Evolutionary conservation across 176 grass and related monocot species (phyloP).

Genomic region (Oryza rufipogon): DNA sequence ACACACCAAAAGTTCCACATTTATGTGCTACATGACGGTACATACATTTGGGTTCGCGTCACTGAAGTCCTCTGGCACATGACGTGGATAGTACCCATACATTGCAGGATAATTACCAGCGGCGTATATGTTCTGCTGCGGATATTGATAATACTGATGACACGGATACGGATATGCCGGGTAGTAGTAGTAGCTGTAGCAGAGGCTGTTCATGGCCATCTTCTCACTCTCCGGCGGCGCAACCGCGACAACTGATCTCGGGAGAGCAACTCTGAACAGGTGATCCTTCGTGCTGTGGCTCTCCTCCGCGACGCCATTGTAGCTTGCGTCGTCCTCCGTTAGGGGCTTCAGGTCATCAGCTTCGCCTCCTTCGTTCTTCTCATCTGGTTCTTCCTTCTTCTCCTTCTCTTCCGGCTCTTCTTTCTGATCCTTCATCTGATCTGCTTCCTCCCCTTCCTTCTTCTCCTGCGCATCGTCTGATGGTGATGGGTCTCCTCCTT

Average conservation of each 20-base stretch:
- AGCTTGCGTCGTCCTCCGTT: neutral
- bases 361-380: neutral
- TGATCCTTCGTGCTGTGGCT: neutral
- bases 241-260: neutral
- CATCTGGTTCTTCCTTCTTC: neutral
- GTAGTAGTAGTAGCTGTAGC: slow-evolving; percentile 18
- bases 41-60: slow-evolving; percentile 49
- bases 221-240: slow-evolving; percentile 31
- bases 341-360: neutral
- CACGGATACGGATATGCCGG: neutral
- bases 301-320: neutral
- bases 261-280: neutral
- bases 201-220: neutral
- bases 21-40: slow-evolving; percentile 11
- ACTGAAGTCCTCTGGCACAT: neutral
- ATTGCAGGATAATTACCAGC: neutral
- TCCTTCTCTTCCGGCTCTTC: neutral
- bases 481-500: neutral
- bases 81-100: neutral
- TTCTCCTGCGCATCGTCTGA: neutral
- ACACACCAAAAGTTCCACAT: neutral
- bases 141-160: neutral
- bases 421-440: neutral
- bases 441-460: neutral
- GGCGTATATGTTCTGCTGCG: neutral